A percentile compares a stretch with the other conserved stretches of the same genome.
Evolutionary conservation across 2,329 filamentous ascomycete genomes (phyloP).

Genomic region (Colletotrichum orbiculare): DNA sequence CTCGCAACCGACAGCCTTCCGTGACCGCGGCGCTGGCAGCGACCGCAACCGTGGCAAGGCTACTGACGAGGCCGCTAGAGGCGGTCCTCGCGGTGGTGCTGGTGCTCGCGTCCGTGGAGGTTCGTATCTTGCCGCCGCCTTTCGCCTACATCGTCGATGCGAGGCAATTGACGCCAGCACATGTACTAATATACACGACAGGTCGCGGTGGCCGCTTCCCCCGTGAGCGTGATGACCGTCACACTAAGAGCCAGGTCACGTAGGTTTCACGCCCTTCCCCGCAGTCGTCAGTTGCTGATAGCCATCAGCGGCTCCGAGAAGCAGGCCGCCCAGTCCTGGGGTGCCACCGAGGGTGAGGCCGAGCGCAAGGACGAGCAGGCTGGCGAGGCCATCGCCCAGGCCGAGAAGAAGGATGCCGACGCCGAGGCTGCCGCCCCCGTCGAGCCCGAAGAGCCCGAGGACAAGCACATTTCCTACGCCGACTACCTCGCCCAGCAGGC

Average conservation of each 20-base stretch:
- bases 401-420: constrained; percentile 80
- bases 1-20: constrained; percentile 74
- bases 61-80: constrained; percentile 73
- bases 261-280: constrained; percentile 45
- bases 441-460: constrained; percentile 74
- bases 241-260: constrained; percentile 59
- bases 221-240: constrained; percentile 67
- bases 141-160: background rate
- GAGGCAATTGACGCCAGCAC: background rate
- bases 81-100: constrained; percentile 65
- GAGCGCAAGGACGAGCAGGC: constrained; percentile 93
- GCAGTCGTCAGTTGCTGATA: constrained; percentile 38
- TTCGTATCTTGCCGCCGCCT: constrained; percentile 47
- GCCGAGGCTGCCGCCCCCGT: constrained; percentile 70
- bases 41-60: constrained; percentile 85
- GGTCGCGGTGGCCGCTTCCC: constrained; percentile 65
- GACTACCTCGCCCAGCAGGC: constrained; percentile 83
- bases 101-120: constrained; percentile 72
- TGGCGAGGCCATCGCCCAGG: constrained; percentile 87
- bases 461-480: constrained; percentile 90
- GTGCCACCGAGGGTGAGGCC: constrained; percentile 81
- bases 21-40: constrained; percentile 85
- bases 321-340: constrained; percentile 91
- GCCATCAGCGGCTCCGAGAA: constrained; percentile 78
- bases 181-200: constrained; percentile 41